Percentiles rank a stretch among this genome's conserved stretches.
Conservation (phyloP, 805 yeast genomes). For the Yarrowia osloensis region DNA sequence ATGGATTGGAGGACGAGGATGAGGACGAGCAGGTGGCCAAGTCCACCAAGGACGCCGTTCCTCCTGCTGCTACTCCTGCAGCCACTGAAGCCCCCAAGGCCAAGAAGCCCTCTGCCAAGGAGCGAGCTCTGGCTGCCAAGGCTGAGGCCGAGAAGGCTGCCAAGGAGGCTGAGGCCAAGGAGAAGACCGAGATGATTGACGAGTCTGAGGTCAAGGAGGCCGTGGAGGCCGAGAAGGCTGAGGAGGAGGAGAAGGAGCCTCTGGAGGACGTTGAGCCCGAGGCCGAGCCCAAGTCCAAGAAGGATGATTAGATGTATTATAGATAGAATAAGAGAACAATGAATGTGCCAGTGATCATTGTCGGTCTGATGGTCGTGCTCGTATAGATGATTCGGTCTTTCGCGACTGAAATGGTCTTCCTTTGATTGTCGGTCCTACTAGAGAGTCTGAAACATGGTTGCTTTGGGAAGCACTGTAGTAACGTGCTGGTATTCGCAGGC, state of each 20-base stretch:
- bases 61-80: not conserved
- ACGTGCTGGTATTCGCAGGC: no score
- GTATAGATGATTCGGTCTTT: no score
- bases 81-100: not conserved
- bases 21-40: slow-evolving; percentile 21
- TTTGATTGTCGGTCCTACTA: no score
- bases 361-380: no score
- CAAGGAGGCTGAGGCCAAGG: slow-evolving; percentile 20
- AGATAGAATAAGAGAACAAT: slow-evolving; percentile 21
- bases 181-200: not conserved
- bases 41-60: slow-evolving; percentile 19
- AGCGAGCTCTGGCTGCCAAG: slow-evolving; percentile 26
- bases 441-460: not conserved
- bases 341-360: no score
- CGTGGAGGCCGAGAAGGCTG: slow-evolving; percentile 2
- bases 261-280: not conserved
- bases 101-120: slow-evolving; percentile 25
- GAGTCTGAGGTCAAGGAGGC: not conserved
- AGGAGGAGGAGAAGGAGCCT: not conserved
- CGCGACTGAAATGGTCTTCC: no score
- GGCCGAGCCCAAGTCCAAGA: slow-evolving; percentile 18
- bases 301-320: slow-evolving; percentile 29
- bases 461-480: no score
- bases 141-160: slow-evolving; percentile 27
- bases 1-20: slow-evolving; percentile 9